Percentiles rank a stretch among this genome's conserved stretches.
Conservation (phyloP, 1,284 basidiomycete genomes). For the Apiotrichum veenhuisii region DNA sequence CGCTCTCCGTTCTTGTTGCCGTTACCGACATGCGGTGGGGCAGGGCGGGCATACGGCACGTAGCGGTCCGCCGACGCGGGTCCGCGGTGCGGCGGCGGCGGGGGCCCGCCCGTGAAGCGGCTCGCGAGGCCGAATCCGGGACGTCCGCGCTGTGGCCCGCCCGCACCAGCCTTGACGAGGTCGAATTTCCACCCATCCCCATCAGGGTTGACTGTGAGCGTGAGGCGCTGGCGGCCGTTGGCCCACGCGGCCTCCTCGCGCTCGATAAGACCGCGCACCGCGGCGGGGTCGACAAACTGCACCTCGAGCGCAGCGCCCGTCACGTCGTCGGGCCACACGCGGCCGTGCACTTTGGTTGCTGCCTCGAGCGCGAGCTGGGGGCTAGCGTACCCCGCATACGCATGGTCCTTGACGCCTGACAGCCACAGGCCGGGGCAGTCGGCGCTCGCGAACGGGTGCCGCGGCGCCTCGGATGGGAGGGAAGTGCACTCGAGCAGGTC, state of each 20-base stretch:
- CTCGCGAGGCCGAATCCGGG: slow-evolving; percentile 1
- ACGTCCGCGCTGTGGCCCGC: not conserved
- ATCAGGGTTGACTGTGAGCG: slow-evolving; percentile 21
- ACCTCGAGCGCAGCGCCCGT: slow-evolving; percentile 35
- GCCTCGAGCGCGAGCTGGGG: slow-evolving; percentile 23
- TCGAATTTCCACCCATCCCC: slow-evolving; percentile 7
- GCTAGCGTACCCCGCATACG: slow-evolving; percentile 35
- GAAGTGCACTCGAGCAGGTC: not conserved
- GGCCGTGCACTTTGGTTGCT: slow-evolving; percentile 27
- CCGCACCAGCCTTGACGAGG: not conserved
- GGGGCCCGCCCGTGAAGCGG: slow-evolving; percentile 1
- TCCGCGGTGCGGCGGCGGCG: not conserved
- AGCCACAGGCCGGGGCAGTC: slow-evolving; percentile 44
- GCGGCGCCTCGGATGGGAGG: not conserved
- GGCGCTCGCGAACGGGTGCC: slow-evolving; percentile 26
- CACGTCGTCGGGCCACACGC: slow-evolving; percentile 31
- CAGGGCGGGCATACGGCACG: not conserved
- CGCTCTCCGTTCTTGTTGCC: too few relatives aligned
- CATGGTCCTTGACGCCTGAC: slow-evolving; percentile 45
- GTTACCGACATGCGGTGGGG: not conserved
- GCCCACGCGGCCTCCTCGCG: slow-evolving; percentile 46
- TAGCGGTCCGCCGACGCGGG: not conserved
- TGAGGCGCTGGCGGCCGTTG: slow-evolving; percentile 39
- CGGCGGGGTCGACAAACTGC: slow-evolving; percentile 40
- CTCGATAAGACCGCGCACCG: slow-evolving; percentile 29